Conservation (phyloP, 345 rosid genomes). For the Citrus trifoliata region DNA sequence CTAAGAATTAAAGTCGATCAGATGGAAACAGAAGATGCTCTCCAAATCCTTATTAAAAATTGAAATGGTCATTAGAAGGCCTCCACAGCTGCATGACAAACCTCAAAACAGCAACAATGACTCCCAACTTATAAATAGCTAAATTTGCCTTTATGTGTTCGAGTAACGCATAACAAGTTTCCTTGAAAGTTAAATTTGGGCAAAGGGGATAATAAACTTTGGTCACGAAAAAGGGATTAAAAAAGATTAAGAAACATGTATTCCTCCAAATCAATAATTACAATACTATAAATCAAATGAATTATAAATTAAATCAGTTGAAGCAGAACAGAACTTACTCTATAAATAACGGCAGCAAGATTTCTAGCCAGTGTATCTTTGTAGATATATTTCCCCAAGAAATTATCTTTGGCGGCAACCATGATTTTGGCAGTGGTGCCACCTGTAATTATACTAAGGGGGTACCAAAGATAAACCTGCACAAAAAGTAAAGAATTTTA, state of each 20-base stretch:
- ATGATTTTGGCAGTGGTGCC: constrained; percentile 97
- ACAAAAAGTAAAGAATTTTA: constrained; percentile 5
- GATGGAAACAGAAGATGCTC: neutral
- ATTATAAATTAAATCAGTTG: neutral
- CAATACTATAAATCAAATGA: neutral
- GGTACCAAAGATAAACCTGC: constrained; percentile 94
- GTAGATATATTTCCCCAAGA: constrained; percentile 88
- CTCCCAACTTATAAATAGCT: neutral
- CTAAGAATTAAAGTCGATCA: neutral
- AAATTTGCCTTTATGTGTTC: neutral
- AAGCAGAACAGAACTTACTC: constrained; percentile 35
- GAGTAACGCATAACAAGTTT: neutral
- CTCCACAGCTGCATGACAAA: neutral
- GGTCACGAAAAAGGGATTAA: no score
- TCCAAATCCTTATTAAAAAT: neutral
- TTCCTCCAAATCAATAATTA: neutral
- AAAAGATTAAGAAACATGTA: neutral
- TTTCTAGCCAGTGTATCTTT: constrained; percentile 88
- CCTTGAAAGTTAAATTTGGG: neutral
- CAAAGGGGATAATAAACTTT: neutral
- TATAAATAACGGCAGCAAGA: constrained; percentile 88
- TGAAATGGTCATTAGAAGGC: neutral
- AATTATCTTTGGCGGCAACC: constrained; percentile 93
- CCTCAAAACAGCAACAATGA: neutral
- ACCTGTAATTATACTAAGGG: constrained; percentile 73